phyloP scores from a whole-genome alignment of 768 basidiomycete species.

The Leccinum sublutescens region DNA sequence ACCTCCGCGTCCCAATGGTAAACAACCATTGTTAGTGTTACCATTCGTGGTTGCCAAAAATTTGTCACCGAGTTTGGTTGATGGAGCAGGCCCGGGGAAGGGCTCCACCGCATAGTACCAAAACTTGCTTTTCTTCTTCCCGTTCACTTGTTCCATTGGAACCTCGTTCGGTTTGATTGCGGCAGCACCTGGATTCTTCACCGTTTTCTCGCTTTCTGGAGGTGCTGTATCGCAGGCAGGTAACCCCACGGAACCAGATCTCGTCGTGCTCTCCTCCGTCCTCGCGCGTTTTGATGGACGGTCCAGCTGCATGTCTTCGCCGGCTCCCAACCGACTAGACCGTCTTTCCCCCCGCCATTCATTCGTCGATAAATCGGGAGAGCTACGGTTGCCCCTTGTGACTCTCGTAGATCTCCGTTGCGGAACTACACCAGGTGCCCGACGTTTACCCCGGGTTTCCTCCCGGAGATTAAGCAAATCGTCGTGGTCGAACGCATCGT shows the following conservation, averaged over 20 bases:
- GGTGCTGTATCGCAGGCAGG: slow-evolving; percentile 25
- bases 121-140: slow-evolving; percentile 83
- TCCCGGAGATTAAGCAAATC: slow-evolving; percentile 36
- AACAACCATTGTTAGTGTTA: slow-evolving; percentile 15
- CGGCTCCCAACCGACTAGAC: slow-evolving; percentile 62
- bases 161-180: slow-evolving; percentile 70
- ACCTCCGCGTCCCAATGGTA: background rate
- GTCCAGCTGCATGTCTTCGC: slow-evolving; percentile 51
- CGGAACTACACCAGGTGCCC: slow-evolving; percentile 33
- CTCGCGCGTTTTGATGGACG: slow-evolving; percentile 67
- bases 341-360: slow-evolving; percentile 77
- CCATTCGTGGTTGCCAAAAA: slow-evolving; percentile 21
- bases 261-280: slow-evolving; percentile 70
- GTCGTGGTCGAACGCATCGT: slow-evolving; percentile 52
- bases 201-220: slow-evolving; percentile 38
- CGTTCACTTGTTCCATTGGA: slow-evolving; percentile 71
- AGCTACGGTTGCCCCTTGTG: slow-evolving; percentile 50
- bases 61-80: slow-evolving; percentile 13
- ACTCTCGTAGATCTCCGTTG: slow-evolving; percentile 57
- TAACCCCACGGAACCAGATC: slow-evolving; percentile 43
- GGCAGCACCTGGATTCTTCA: slow-evolving; percentile 59
- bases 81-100: slow-evolving; percentile 32
- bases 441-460: slow-evolving; percentile 45
- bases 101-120: slow-evolving; percentile 90
- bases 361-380: slow-evolving; percentile 47